Conservation (phyloP, 2,329 filamentous ascomycete genomes). For the Cladosporium sp. region DNA sequence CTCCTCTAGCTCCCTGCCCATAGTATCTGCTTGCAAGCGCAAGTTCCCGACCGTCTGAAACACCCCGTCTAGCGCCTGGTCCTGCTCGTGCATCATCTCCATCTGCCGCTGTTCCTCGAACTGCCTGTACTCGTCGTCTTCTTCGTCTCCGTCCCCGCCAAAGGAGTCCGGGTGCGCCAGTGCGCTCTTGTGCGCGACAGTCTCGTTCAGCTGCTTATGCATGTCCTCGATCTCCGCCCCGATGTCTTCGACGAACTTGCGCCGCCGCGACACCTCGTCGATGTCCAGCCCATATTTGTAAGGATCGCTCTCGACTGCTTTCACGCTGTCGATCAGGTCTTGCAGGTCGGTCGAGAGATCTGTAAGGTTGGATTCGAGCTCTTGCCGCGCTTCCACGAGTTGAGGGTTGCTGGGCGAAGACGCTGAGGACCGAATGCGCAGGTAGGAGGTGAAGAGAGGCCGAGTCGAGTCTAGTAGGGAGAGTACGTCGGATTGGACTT, state of each 20-base stretch:
- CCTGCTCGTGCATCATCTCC: conserved; percentile 90
- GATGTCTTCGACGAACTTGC: conserved; percentile 82
- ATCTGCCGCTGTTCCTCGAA: conserved; percentile 80
- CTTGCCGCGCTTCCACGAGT: conserved; percentile 57
- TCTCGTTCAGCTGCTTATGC: conserved; percentile 69
- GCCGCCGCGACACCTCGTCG: conserved; percentile 72
- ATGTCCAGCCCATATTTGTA: conserved; percentile 78
- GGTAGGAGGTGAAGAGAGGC: conserved; percentile 86
- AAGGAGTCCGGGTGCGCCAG: conserved; percentile 57
- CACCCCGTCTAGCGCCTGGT: conserved; percentile 85
- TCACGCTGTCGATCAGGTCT: conserved; percentile 81
- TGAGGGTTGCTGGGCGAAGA: conserved; percentile 65
- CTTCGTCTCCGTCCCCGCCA: conserved; percentile 31
- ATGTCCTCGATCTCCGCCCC: conserved; percentile 83
- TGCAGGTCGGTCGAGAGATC: conserved; percentile 75
- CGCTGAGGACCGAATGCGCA: conserved; percentile 85
- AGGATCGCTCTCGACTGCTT: conserved; percentile 80
- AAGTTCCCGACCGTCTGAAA: conserved; percentile 90
- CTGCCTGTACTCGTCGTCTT: conserved; percentile 58
- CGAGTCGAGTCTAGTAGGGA: conserved; percentile 72
- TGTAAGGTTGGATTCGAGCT: conserved; percentile 72
- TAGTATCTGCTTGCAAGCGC: conserved; percentile 83
- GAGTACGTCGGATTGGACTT: conserved; percentile 66
- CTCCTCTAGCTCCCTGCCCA: conserved; percentile 94
- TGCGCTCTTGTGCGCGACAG: conserved; percentile 44